These are phyloP conservation scores for Lecanicillium sp. DNA, from an alignment of 2,329 filamentous ascomycete genomes.

Conservation along the genomic window DNA sequence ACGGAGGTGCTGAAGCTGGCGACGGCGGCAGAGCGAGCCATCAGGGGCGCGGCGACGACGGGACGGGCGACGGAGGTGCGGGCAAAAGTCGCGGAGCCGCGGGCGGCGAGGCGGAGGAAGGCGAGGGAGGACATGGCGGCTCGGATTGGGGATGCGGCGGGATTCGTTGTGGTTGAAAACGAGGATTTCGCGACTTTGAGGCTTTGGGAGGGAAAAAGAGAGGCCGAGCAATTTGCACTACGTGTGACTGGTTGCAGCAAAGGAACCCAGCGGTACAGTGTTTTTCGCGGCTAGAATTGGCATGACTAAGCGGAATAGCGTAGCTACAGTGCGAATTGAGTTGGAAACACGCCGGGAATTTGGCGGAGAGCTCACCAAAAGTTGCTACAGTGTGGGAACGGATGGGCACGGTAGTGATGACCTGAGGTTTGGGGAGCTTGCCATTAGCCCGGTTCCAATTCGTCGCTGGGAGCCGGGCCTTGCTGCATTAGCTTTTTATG, in stretches of 20 bases:
- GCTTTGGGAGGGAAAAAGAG: conserved; percentile 1
- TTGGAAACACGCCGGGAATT: not conserved
- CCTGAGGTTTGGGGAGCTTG: conserved; percentile 16
- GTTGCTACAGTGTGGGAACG: conserved; percentile 19
- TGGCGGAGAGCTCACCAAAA: too few relatives aligned
- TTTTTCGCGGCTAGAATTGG: conserved; percentile 22
- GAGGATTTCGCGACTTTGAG: too few relatives aligned
- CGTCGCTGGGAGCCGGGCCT: conserved; percentile 13
- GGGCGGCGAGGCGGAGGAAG: conserved; percentile 65
- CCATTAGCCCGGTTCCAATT: conserved; percentile 21
- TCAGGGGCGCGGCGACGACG: conserved; percentile 48
- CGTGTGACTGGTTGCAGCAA: conserved; percentile 23
- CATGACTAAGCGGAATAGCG: conserved; percentile 29
- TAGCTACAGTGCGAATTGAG: conserved; percentile 26
- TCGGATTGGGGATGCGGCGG: conserved; percentile 24
- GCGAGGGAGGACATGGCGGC: conserved; percentile 57
- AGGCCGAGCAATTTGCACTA: conserved; percentile 13
- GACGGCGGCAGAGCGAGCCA: conserved; percentile 46
- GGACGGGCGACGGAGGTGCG: conserved; percentile 53
- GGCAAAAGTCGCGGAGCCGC: conserved; percentile 57
- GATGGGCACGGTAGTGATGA: conserved; percentile 15
- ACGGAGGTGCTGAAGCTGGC: conserved; percentile 59
- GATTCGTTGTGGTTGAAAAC: conserved; percentile 8
- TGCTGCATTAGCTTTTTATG: not conserved
- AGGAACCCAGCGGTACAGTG: conserved; percentile 22